phyloP scores from a whole-genome alignment of 306 rosid genomes.

The Cucurbita moschata region DNA sequence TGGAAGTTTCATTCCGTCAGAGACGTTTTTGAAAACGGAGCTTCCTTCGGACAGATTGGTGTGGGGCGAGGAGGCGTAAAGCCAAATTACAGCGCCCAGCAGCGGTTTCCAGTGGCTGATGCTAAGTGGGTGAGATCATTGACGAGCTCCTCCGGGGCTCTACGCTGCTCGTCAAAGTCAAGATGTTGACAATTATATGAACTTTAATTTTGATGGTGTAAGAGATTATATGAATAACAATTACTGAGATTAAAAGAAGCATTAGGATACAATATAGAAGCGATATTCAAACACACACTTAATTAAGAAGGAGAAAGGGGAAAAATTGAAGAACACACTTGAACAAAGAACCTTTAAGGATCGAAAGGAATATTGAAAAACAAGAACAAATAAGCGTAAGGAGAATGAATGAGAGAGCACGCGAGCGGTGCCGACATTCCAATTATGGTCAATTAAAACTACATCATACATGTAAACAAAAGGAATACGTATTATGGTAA shows the following conservation, averaged over 20 bases:
- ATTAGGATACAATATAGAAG: neutral
- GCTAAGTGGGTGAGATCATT: conserved; percentile 15
- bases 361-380: conserved; percentile 1
- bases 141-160: conserved; percentile 25
- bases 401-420: neutral
- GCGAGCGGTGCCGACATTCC: neutral
- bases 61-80: conserved; percentile 6
- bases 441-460: neutral
- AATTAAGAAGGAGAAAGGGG: neutral
- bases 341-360: neutral
- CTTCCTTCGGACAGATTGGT: conserved; percentile 10
- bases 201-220: too few species aligned
- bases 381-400: neutral
- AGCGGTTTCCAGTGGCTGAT: conserved; percentile 15
- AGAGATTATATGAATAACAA: too few species aligned
- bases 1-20: conserved; percentile 18
- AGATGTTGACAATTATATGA: neutral
- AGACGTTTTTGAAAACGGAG: conserved; percentile 27
- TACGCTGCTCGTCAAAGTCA: conserved; percentile 12
- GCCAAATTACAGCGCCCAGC: conserved; percentile 12
- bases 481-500: neutral
- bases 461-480: neutral
- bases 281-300: neutral
- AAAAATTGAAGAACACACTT: conserved; percentile 5
- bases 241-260: too few species aligned